Base-by-base conservation (phyloP, 768 basidiomycete species). In the Cystobasidium tubakii region DNA sequence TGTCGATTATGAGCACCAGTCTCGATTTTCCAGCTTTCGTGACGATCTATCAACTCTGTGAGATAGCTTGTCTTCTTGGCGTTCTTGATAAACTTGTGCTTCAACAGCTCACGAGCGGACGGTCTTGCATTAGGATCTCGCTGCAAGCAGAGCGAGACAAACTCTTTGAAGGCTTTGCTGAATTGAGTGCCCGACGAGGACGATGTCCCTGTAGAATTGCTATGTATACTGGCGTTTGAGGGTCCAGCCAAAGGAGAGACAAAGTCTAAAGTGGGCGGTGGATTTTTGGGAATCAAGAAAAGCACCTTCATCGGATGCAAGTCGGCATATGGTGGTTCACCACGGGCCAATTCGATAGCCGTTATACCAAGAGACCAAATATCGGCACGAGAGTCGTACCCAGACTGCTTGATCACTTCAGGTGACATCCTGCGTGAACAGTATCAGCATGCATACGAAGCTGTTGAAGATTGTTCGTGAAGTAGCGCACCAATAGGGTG, bases 281-380 rank as follows among this genome's bases (percentile, higher is more conserved):
- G 88, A 77, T 98, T 98, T 84, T 97, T 97, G 19, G 96, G 96
- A 72, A 99, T 99, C 69, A 99, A 85, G 85, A 99, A 99, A 15
- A 99, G 85, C 71, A 91, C 95, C 86, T 98, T 98, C 96, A 99
- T 98, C 4, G 96, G 96, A 82, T 99, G 96, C 53, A 98, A 83
- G 78, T 98, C 95, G 0, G 96, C 95, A 79, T 98, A 98, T 1
- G 96, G 96, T 43, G 96, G 96, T 80, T 98, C 95, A 33, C 95
- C 95, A 81, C 90, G 94, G 0, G 96, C 96, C 78, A 99, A 84
- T 81, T 99, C 96, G 77, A 98, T 97, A 34, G 92, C 91, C 7
- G 96, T 99, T 78, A 95, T 95, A 17, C 95, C 96, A 75, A 99
- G 83, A 81, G 90, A 92, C 96, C 96, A 99, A 62, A 99, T 97